Base-by-base conservation (phyloP, 140 eudicot genomes). In the Erigeron philadelphicus region DNA sequence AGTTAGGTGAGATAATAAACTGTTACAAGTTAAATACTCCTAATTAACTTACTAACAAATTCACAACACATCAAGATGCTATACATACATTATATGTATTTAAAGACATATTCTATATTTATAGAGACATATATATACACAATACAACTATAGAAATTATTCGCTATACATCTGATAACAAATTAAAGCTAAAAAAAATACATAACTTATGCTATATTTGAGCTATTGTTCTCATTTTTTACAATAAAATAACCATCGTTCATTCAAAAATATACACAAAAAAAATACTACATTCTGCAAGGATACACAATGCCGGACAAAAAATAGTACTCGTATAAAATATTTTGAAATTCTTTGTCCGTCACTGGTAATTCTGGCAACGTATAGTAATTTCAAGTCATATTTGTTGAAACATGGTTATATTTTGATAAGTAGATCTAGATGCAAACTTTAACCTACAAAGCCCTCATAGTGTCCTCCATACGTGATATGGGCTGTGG, bases 381-480 rank as follows among this genome's bases (percentile, higher is more conserved):
- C 31, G 49, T 70, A 35, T 44, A 61, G 12, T 62, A 6, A 19
- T 16, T 57, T 53, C 48, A 3, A 11, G 10, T 3, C 19, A 13
- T 2, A 41, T 70, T 61, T 8, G 15, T 11, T 10, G 52, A 50
- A 62, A 25, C 4, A 31, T 31, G 38, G 5, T 31, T 31, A 31
- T 31, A 31, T 55, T 62, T 41, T 40, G 35, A 21, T 53, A 68
- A 18, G 8, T 69, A 52, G 66, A 60, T 42, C 8, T 69, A 52
- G 66, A 60, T 42, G 67, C 77, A 59, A 59, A 64, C 3, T 61
- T 71, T 50, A 49, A 17, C 41, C 74, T 77, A 90, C 4, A 19
- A 80, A 76, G 62, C 81, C 84, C 49, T 88, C 95, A 77, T 77
- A 86, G 77, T 84, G 81, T 48, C 96, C 98, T 4, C 96, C 98